Conservation (phyloP, 2,329 filamentous ascomycete genomes). For the Colletotrichum eleusines region DNA sequence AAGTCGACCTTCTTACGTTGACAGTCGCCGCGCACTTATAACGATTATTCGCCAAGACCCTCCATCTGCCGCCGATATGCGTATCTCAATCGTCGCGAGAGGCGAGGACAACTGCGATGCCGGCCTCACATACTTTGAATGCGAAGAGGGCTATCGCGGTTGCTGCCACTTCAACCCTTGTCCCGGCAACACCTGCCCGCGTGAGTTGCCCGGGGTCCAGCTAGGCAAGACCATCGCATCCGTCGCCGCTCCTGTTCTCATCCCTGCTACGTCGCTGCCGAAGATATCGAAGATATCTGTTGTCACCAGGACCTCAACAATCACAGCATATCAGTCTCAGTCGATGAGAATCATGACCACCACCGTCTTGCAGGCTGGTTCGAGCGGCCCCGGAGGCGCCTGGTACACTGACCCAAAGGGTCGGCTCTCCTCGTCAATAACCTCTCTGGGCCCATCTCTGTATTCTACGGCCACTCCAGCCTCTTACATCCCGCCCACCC, state of each 20-base stretch:
- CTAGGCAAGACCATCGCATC: constrained; percentile 21
- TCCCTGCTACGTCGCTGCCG: neutral
- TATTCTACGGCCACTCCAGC: neutral
- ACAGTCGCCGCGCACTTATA: neutral
- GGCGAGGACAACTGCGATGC: constrained; percentile 3
- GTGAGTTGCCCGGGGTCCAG: neutral
- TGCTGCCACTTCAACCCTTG: constrained; percentile 63
- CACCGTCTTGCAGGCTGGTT: neutral
- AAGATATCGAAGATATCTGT: neutral
- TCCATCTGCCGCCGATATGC: constrained; percentile 19
- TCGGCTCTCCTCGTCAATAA: neutral
- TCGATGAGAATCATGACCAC: neutral
- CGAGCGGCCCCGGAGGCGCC: constrained; percentile 14
- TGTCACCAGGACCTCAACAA: neutral
- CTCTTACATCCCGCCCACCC: neutral
- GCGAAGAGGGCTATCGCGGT: constrained; percentile 52
- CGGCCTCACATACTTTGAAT: constrained; percentile 52
- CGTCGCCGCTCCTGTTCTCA: constrained; percentile 31
- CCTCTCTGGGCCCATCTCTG: neutral
- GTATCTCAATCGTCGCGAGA: constrained; percentile 10
- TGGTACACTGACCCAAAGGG: constrained; percentile 26
- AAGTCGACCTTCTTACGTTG: neutral
- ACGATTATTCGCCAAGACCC: neutral
- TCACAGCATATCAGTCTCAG: neutral
- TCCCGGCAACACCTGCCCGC: constrained; percentile 48